Conservation (phyloP, 2,329 filamentous ascomycete species). For the Fusarium fujikuroi region DNA sequence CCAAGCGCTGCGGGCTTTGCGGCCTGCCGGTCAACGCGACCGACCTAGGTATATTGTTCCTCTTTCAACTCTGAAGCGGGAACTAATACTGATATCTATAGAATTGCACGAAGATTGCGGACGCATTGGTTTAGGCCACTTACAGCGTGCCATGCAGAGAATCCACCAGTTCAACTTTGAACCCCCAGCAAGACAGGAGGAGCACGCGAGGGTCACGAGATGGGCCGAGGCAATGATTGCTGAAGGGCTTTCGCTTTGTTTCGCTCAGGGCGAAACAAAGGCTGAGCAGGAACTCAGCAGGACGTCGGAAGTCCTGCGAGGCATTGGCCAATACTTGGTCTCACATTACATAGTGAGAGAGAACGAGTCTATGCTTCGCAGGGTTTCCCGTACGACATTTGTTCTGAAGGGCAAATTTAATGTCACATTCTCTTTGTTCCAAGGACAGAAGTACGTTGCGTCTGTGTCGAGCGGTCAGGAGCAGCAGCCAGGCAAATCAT, state of each 20-base stretch:
- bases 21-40: background rate
- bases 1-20: background rate
- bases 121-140: too few relatives aligned
- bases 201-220: too few relatives aligned
- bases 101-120: background rate
- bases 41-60: background rate
- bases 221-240: background rate
- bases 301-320: background rate
- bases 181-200: too few relatives aligned
- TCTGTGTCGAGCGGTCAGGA: background rate
- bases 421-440: background rate
- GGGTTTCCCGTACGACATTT: background rate
- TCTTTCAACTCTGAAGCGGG: background rate
- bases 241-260: background rate
- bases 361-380: background rate
- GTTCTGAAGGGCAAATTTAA: background rate
- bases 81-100: background rate
- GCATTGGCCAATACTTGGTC: background rate
- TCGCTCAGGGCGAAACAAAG: background rate
- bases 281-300: background rate
- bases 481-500: background rate
- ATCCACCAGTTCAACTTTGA: too few relatives aligned
- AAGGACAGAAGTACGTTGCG: background rate
- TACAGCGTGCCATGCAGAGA: too few relatives aligned
- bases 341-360: background rate